A percentile compares a stretch with the other conserved stretches of the same genome.
These are phyloP conservation scores for Ambrosiella xylebori DNA, from an alignment of 2,329 filamentous ascomycete species.

Conservation along the genomic window DNA sequence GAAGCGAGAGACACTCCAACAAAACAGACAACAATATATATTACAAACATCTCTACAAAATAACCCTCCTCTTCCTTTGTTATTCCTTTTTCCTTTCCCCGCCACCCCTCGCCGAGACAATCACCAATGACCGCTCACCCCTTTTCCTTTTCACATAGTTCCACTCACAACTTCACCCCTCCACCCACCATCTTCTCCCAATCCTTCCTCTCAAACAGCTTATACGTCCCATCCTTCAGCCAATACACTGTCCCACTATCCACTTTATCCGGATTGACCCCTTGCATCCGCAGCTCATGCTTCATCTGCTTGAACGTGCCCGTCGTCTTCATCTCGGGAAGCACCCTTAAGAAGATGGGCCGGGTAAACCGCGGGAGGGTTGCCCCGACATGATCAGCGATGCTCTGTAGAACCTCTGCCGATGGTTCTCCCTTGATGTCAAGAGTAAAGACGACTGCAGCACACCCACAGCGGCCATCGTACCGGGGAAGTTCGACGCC, in stretches of 20 bases:
- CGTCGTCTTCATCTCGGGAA: conserved; percentile 45
- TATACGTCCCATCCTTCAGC: conserved; percentile 49
- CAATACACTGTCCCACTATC: conserved; percentile 39
- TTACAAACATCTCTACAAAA: background rate
- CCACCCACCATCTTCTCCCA: conserved; percentile 54
- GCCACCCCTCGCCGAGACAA: background rate
- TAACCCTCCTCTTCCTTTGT: background rate
- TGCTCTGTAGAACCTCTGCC: conserved; percentile 32
- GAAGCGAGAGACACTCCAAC: too few species aligned
- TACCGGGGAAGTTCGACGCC: conserved; percentile 64
- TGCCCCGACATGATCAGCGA: conserved; percentile 40
- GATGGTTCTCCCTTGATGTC: conserved; percentile 25
- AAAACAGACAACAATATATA: too few species aligned
- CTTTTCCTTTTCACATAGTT: too few species aligned
- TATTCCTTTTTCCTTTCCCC: too few species aligned
- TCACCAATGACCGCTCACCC: background rate
- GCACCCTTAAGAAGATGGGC: conserved; percentile 59
- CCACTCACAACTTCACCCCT: conserved; percentile 45
- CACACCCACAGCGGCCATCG: conserved; percentile 72
- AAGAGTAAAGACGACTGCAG: conserved; percentile 43
- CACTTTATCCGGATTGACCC: conserved; percentile 42
- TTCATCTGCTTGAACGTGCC: conserved; percentile 88
- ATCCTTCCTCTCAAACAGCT: conserved; percentile 46
- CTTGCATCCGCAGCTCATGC: conserved; percentile 49
- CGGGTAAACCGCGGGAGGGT: conserved; percentile 56